Conservation (phyloP, 768 basidiomycete genomes). For the Trametopsis cervina region DNA sequence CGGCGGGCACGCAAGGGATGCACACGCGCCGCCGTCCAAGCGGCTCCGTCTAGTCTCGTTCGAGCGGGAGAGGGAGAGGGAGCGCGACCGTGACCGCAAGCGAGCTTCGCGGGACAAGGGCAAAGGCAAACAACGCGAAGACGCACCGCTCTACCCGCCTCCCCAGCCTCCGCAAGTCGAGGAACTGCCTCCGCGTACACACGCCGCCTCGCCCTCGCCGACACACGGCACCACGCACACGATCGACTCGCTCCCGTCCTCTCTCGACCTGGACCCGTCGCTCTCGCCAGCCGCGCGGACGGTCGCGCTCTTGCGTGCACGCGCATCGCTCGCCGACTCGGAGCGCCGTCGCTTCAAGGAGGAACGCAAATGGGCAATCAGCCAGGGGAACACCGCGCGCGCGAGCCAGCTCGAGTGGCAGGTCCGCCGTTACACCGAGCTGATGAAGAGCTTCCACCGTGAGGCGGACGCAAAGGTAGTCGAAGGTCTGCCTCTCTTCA, state of each 20-base stretch:
- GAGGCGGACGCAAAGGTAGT: slow-evolving; percentile 68
- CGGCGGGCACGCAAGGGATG: slow-evolving; percentile 6
- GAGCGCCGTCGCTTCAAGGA: slow-evolving; percentile 80
- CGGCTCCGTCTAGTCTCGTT: slow-evolving; percentile 24
- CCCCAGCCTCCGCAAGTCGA: not conserved
- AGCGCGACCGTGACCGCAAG: slow-evolving; percentile 13
- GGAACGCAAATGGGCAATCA: slow-evolving; percentile 81
- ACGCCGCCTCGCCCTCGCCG: slow-evolving; percentile 4
- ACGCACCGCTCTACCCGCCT: not conserved
- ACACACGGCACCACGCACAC: slow-evolving; percentile 37
- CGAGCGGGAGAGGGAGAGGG: slow-evolving; percentile 9
- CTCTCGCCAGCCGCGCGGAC: slow-evolving; percentile 68
- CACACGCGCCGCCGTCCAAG: slow-evolving; percentile 12
- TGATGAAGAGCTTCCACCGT: slow-evolving; percentile 74
- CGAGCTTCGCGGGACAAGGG: slow-evolving; percentile 8
- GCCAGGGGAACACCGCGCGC: slow-evolving; percentile 68
- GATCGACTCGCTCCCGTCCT: slow-evolving; percentile 62
- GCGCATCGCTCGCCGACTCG: slow-evolving; percentile 76
- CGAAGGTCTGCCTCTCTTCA: slow-evolving; percentile 41
- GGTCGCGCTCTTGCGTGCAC: slow-evolving; percentile 65
- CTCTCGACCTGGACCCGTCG: slow-evolving; percentile 48
- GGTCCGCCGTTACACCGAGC: slow-evolving; percentile 69
- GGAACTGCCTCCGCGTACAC: too few species aligned
- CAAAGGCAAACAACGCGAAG: slow-evolving; percentile 6
- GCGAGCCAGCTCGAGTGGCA: slow-evolving; percentile 81